Conservation (phyloP, 2,329 filamentous ascomycete species). For the Leptographium galeiforme region DNA sequence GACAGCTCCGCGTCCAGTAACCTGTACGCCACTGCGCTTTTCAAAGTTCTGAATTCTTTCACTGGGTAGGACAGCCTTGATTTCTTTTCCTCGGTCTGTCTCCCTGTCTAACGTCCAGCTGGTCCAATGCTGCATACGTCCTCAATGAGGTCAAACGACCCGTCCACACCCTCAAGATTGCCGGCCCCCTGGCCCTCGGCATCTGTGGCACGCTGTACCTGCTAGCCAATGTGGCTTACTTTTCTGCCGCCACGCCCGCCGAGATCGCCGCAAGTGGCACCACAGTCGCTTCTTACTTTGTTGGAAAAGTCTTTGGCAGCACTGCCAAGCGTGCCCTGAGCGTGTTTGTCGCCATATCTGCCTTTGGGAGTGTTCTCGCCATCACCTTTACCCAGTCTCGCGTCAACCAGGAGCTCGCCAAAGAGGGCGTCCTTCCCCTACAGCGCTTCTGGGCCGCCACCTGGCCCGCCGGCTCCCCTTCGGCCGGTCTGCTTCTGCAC, state of each 20-base stretch:
- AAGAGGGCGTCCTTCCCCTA: conserved; percentile 51
- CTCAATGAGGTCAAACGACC: conserved; percentile 54
- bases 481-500: conserved; percentile 47
- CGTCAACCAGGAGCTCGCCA: conserved; percentile 54
- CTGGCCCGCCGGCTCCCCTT: conserved; percentile 51
- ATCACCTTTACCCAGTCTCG: conserved; percentile 55
- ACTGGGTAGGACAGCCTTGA: conserved; percentile 7
- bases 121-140: conserved; percentile 54
- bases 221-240: conserved; percentile 52
- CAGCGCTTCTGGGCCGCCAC: conserved; percentile 50
- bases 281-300: conserved; percentile 48
- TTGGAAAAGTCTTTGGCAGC: conserved; percentile 46
- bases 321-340: conserved; percentile 43
- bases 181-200: conserved; percentile 45
- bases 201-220: conserved; percentile 48
- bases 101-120: conserved; percentile 22
- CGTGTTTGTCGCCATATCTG: conserved; percentile 46
- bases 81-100: too few relatives aligned
- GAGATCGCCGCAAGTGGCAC: conserved; percentile 44
- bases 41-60: conserved; percentile 47
- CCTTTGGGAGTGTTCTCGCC: conserved; percentile 48
- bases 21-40: conserved; percentile 41
- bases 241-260: conserved; percentile 45
- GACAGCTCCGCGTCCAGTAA: conserved; percentile 27
- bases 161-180: conserved; percentile 49